A percentile compares a stretch with the other conserved stretches of the same genome.
Conservation (phyloP, 805 yeast species). For the Yarrowia sp. region DNA sequence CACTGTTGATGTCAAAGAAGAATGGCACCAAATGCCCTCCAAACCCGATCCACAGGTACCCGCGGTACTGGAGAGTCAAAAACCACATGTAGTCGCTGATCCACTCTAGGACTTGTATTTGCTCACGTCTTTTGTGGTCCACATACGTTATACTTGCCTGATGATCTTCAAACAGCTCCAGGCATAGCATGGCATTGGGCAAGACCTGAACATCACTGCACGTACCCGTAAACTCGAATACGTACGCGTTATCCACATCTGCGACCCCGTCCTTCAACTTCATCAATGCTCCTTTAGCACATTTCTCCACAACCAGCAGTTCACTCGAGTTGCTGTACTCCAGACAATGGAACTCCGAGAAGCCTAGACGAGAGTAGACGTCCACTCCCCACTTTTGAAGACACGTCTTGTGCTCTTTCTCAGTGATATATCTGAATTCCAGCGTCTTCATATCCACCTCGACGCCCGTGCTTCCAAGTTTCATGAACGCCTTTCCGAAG, state of each 20-base stretch:
- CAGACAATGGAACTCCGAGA: background rate
- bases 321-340: constrained; percentile 1
- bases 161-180: constrained; percentile 1
- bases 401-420: background rate
- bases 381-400: constrained; percentile 5
- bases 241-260: constrained; percentile 4
- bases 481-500: background rate
- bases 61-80: background rate
- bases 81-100: constrained; percentile 4
- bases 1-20: background rate
- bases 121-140: background rate
- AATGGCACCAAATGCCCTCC: constrained; percentile 10
- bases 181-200: background rate
- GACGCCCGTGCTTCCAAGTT: background rate
- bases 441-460: constrained; percentile 17
- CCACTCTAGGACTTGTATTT: constrained; percentile 8
- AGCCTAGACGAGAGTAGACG: background rate
- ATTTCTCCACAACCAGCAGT: background rate
- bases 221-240: background rate
- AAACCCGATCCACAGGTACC: constrained; percentile 9
- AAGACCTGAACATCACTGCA: constrained; percentile 17
- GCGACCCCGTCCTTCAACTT: constrained; percentile 7
- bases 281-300: constrained; percentile 6
- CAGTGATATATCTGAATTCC: background rate
- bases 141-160: constrained; percentile 4